Conservation (phyloP, 139 green algal species). For the Spirogloea muscicola region DNA sequence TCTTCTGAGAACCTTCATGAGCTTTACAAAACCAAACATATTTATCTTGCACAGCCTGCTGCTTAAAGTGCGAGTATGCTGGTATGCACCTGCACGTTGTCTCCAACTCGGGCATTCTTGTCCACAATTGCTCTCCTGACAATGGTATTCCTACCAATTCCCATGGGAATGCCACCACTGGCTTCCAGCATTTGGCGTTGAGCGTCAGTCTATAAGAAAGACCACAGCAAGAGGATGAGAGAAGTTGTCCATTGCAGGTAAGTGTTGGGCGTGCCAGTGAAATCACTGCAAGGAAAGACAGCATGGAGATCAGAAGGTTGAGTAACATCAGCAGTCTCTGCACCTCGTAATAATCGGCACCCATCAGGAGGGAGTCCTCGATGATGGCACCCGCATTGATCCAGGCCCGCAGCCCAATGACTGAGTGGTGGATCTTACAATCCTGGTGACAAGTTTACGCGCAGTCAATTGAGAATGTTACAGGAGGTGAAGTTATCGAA, state of each 20-base stretch:
- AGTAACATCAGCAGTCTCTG: constrained; percentile 6
- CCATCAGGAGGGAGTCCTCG: constrained; percentile 75
- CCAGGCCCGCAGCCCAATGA: constrained; percentile 73
- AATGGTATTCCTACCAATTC: constrained; percentile 36
- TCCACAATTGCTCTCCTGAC: constrained; percentile 45
- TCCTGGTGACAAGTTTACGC: too few relatives aligned
- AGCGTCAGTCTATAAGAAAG: constrained; percentile 15
- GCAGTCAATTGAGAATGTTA: too few relatives aligned
- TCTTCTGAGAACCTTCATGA: too few relatives aligned
- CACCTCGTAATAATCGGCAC: constrained; percentile 64
- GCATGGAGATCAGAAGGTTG: background rate
- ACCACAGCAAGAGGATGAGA: background rate
- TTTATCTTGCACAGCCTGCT: too few relatives aligned
- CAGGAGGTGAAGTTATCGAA: too few relatives aligned
- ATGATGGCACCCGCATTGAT: constrained; percentile 62
- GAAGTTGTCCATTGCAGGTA: background rate
- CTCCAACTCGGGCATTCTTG: constrained; percentile 48
- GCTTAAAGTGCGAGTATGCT: too few relatives aligned
- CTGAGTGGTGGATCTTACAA: constrained; percentile 59
- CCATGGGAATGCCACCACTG: constrained; percentile 34
- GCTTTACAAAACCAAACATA: too few relatives aligned
- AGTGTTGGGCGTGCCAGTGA: background rate
- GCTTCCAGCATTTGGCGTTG: constrained; percentile 1
- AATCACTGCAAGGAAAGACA: background rate
- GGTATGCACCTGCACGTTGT: constrained; percentile 39